These are phyloP conservation scores for Penicillium tannophilum DNA, from an alignment of 495 filamentous ascomycete species.

Conservation along the genomic window DNA sequence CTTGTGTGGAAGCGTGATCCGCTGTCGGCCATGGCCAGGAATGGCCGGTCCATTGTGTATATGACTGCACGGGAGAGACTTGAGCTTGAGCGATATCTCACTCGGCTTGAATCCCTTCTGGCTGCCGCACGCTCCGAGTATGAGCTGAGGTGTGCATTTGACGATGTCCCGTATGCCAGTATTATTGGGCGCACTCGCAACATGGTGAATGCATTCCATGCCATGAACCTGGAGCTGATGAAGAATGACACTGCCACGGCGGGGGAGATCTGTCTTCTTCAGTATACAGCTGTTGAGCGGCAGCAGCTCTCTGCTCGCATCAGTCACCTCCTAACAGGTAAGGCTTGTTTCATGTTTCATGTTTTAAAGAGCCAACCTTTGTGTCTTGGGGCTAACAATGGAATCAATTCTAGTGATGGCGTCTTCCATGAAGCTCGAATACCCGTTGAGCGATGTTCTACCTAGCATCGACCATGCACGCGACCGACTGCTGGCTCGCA, in stretches of 20 bases:
- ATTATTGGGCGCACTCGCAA: slow-evolving; percentile 77
- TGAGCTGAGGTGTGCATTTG: slow-evolving; percentile 82
- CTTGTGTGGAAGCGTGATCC: slow-evolving; percentile 97
- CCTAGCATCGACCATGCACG: slow-evolving; percentile 79
- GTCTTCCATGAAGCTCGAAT: slow-evolving; percentile 89
- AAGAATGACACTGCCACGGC: slow-evolving; percentile 75
- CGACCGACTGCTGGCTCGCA: slow-evolving; percentile 84
- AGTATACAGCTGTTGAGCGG: slow-evolving; percentile 78
- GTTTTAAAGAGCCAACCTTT: neutral
- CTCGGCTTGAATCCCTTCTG: slow-evolving; percentile 70
- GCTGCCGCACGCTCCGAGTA: slow-evolving; percentile 78
- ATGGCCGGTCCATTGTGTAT: slow-evolving; percentile 58
- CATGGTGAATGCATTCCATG: slow-evolving; percentile 90
- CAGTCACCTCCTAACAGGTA: slow-evolving; percentile 87
- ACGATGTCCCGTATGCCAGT: slow-evolving; percentile 63
- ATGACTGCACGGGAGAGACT: slow-evolving; percentile 83
- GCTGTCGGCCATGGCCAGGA: slow-evolving; percentile 66
- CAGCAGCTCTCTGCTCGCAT: slow-evolving; percentile 79
- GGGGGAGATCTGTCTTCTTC: slow-evolving; percentile 76
- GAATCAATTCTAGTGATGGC: slow-evolving; percentile 66
- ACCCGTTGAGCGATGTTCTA: slow-evolving; percentile 83
- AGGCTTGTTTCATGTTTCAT: slow-evolving; percentile 14
- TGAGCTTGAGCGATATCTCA: slow-evolving; percentile 61
- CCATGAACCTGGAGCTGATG: slow-evolving; percentile 89
- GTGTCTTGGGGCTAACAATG: slow-evolving; percentile 6